Percentiles rank a stretch among this genome's conserved stretches.
These are phyloP conservation scores for Kokia cookei DNA, from an alignment of 441 rosid genomes.

Conservation along the genomic window DNA sequence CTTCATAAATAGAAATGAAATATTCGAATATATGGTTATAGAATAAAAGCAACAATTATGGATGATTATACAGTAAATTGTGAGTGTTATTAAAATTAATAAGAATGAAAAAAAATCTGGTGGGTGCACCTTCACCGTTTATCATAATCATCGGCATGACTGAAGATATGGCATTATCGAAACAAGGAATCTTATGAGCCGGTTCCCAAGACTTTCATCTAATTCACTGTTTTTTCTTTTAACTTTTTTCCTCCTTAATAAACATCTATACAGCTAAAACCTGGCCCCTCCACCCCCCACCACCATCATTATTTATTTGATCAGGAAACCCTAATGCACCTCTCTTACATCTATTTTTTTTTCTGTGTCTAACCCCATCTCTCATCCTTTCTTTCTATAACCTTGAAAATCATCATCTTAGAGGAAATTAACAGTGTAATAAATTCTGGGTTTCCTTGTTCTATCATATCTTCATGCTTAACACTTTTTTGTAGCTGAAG, in stretches of 20 bases:
- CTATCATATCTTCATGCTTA: too few species aligned
- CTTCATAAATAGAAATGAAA: too few species aligned
- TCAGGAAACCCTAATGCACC: conserved; percentile 4
- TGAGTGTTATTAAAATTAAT: too few species aligned
- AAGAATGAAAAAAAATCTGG: not conserved
- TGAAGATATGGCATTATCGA: conserved; percentile 5
- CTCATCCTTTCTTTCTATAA: not conserved
- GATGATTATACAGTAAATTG: too few species aligned
- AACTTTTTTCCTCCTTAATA: too few species aligned
- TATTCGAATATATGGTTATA: too few species aligned
- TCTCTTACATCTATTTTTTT: not conserved
- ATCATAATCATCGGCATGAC: conserved; percentile 6
- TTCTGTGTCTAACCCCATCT: too few species aligned
- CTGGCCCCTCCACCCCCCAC: conserved; percentile 12
- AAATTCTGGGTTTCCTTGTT: too few species aligned
- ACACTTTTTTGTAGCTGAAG: too few species aligned
- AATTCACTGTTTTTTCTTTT: too few species aligned
- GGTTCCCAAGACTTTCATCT: conserved; percentile 20
- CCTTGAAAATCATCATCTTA: not conserved
- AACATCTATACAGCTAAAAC: not conserved
- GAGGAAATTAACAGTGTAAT: not conserved
- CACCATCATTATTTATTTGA: conserved; percentile 2
- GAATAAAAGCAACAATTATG: too few species aligned
- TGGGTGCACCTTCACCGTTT: not conserved
- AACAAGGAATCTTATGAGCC: conserved; percentile 27